phyloP scores from a whole-genome alignment of 345 rosid genomes.

The Arabidopsis suecica region DNA sequence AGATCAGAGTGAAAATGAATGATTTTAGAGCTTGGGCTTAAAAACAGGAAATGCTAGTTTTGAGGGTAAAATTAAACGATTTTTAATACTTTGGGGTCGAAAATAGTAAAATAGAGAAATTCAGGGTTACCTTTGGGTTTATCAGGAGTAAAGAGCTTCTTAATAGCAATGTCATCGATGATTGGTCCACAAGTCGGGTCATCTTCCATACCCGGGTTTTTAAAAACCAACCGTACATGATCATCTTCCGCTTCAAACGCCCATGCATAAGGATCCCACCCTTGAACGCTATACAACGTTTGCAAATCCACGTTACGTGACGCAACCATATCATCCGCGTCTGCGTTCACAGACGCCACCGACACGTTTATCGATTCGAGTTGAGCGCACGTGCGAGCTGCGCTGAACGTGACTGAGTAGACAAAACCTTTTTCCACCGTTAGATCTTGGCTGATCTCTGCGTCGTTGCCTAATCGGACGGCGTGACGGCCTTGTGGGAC shows the following conservation, averaged over 20 bases:
- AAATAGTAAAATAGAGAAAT: background rate
- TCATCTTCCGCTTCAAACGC: conserved; percentile 84
- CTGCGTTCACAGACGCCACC: conserved; percentile 53
- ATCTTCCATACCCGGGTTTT: conserved; percentile 96
- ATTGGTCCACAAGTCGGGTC: conserved; percentile 99
- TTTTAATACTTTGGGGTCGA: no score
- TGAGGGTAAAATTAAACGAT: no score
- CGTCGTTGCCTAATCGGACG: conserved; percentile 87
- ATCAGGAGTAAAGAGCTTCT: conserved; percentile 85
- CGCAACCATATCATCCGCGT: conserved; percentile 40
- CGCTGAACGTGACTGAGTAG: conserved; percentile 93
- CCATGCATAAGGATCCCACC: conserved; percentile 98
- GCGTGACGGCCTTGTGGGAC: conserved; percentile 91
- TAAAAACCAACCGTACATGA: conserved; percentile 58
- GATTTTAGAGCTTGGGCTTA: no score
- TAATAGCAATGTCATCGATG: conserved; percentile 83
- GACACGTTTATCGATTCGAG: conserved; percentile 92
- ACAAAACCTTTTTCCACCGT: conserved; percentile 80
- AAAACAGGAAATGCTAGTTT: no score
- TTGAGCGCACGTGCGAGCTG: conserved; percentile 99
- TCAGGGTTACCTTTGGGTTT: conserved; percentile 65
- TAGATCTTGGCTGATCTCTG: conserved; percentile 88
- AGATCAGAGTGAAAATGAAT: no score
- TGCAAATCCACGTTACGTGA: conserved; percentile 88
- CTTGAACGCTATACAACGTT: conserved; percentile 90